A percentile compares a stretch with the other conserved stretches of the same genome.
Evolutionary conservation across 768 basidiomycete genomes (phyloP).

Genomic region (Calocybe cyanea): DNA sequence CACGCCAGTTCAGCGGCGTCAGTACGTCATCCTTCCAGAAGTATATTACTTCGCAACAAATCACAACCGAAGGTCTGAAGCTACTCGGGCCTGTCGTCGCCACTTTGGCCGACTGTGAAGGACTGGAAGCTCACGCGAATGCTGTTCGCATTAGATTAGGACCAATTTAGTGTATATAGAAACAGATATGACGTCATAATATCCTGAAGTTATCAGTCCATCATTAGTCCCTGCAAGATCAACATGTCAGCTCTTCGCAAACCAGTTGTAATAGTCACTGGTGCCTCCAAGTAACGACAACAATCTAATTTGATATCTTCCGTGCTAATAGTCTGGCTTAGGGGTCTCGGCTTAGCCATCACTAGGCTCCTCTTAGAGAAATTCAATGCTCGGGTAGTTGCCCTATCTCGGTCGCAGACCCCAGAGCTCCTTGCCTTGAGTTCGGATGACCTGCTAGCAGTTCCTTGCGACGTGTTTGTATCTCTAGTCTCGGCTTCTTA

Average conservation of each 20-base stretch:
- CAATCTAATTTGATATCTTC: constrained; percentile 3
- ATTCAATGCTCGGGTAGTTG: constrained; percentile 66
- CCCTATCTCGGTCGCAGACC: constrained; percentile 67
- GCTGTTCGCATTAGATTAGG: constrained; percentile 84
- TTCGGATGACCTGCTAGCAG: constrained; percentile 43
- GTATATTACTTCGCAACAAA: constrained; percentile 95
- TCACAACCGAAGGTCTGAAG: constrained; percentile 73
- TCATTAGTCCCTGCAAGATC: constrained; percentile 6
- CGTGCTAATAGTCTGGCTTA: constrained; percentile 17
- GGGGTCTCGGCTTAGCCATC: constrained; percentile 77
- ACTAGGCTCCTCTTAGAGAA: constrained; percentile 60
- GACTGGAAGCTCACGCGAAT: constrained; percentile 91
- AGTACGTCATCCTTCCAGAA: constrained; percentile 98
- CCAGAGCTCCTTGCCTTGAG: constrained; percentile 57
- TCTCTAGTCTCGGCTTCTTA: no score
- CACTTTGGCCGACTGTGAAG: constrained; percentile 92
- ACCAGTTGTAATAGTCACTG: constrained; percentile 76
- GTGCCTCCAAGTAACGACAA: constrained; percentile 66
- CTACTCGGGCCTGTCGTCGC: constrained; percentile 83
- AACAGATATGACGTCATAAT: no score
- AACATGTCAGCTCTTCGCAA: constrained; percentile 19
- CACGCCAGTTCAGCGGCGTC: constrained; percentile 96
- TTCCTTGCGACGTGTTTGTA: constrained; percentile 78
- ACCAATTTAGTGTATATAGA: constrained; percentile 1
- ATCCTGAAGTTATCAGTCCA: neutral